phyloP scores from a whole-genome alignment of 2,329 filamentous ascomycete species.

The Aspergillus proliferans region DNA sequence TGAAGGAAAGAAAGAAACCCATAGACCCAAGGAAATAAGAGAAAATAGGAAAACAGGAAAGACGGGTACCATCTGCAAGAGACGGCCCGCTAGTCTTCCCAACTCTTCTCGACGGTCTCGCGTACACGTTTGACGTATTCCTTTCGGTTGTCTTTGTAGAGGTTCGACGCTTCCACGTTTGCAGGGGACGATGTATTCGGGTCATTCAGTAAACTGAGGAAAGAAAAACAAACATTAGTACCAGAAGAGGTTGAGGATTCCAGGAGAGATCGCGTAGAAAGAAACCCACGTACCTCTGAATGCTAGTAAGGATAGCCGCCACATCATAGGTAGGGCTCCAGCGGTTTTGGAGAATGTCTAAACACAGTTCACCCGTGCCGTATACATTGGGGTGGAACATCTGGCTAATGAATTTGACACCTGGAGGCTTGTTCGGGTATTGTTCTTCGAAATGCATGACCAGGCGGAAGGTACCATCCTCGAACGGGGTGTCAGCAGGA shows the following conservation, averaged over 20 bases:
- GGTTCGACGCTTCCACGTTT: constrained; percentile 94
- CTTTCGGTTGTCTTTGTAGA: constrained; percentile 96
- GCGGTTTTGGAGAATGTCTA: constrained; percentile 94
- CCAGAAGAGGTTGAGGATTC: background rate
- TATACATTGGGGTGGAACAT: constrained; percentile 99
- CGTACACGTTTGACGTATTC: constrained; percentile 93
- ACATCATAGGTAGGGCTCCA: constrained; percentile 99
- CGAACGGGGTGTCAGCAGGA: constrained; percentile 92
- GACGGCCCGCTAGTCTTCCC: constrained; percentile 65
- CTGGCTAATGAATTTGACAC: constrained; percentile 96
- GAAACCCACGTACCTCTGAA: constrained; percentile 66
- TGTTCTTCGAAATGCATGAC: constrained; percentile 99
- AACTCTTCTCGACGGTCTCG: constrained; percentile 98
- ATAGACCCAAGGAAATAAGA: constrained; percentile 4
- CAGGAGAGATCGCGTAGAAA: background rate
- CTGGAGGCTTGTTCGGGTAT: constrained; percentile 95
- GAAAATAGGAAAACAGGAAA: constrained; percentile 3
- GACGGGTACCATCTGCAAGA: background rate
- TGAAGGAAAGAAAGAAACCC: background rate
- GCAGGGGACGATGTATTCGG: constrained; percentile 97
- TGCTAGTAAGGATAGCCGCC: constrained; percentile 91
- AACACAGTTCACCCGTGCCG: constrained; percentile 87
- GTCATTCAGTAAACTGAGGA: constrained; percentile 78
- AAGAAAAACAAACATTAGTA: background rate
- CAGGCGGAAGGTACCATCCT: constrained; percentile 93